phyloP scores from a whole-genome alignment of 192 early-diverging fungal genomes.

The Lobosporangium transversale region DNA sequence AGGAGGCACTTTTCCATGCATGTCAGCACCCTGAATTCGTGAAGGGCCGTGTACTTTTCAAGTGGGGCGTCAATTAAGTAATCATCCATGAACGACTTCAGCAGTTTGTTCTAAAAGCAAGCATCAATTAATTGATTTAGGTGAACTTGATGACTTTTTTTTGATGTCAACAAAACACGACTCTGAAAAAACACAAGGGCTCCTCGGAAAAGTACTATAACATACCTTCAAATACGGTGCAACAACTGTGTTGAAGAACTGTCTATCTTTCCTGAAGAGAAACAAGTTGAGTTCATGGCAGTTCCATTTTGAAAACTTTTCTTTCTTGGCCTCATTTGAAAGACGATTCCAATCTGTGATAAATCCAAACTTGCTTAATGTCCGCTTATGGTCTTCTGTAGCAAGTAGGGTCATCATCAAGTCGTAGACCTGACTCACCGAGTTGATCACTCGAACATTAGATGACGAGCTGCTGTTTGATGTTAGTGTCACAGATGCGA shows the following conservation, averaged over 20 bases:
- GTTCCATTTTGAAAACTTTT: conserved; percentile 41
- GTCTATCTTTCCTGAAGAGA: conserved; percentile 55
- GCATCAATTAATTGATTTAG: too few relatives aligned
- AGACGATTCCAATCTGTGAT: conserved; percentile 51
- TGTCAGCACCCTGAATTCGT: conserved; percentile 39
- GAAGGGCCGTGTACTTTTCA: conserved; percentile 27
- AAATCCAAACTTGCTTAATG: conserved; percentile 37
- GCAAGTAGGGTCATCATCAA: conserved; percentile 39
- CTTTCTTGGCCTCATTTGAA: conserved; percentile 33
- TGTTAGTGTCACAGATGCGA: conserved; percentile 27
- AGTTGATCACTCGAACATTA: conserved; percentile 35
- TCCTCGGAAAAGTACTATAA: too few relatives aligned
- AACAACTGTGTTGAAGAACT: conserved; percentile 50
- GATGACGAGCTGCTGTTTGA: conserved; percentile 30
- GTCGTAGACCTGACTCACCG: conserved; percentile 46
- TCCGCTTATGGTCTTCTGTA: conserved; percentile 9
- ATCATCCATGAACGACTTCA: conserved; percentile 59
- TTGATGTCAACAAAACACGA: background rate
- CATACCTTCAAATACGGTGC: conserved; percentile 56
- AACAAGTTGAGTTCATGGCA: conserved; percentile 63
- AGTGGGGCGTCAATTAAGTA: conserved; percentile 53
- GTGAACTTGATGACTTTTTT: too few relatives aligned
- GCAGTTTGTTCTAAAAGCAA: conserved; percentile 61
- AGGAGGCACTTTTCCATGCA: conserved; percentile 57
- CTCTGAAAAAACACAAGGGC: background rate